phyloP scores from a whole-genome alignment of 2,329 filamentous ascomycete species.

The Microascus cirrosus region DNA sequence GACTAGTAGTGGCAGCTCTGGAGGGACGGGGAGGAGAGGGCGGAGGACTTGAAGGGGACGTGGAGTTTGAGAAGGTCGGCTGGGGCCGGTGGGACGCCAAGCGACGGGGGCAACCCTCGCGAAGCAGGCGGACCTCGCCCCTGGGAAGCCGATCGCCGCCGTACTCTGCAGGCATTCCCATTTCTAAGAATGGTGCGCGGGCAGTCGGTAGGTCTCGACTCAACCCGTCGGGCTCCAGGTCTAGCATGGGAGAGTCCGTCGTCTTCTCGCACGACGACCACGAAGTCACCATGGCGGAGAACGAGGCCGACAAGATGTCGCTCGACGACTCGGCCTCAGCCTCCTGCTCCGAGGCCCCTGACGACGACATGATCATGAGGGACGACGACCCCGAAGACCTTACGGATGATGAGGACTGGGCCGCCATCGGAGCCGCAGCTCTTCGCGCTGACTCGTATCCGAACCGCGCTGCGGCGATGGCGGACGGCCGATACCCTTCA shows the following conservation, averaged over 20 bases:
- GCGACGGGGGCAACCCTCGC: conserved; percentile 51
- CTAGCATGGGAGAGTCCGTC: conserved; percentile 59
- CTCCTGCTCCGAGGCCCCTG: conserved; percentile 65
- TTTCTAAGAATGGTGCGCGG: conserved; percentile 32
- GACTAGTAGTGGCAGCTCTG: conserved; percentile 83
- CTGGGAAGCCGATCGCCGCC: conserved; percentile 28
- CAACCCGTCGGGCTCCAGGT: conserved; percentile 30
- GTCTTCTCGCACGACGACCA: conserved; percentile 65
- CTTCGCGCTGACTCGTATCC: conserved; percentile 59
- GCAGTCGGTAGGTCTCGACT: conserved; percentile 35
- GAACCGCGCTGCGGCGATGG: conserved; percentile 36
- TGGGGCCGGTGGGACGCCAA: conserved; percentile 95
- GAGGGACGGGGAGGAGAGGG: conserved; percentile 61
- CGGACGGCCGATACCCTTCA: conserved; percentile 22
- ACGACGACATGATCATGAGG: conserved; percentile 52
- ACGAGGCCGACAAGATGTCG: conserved; percentile 94
- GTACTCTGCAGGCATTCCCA: conserved; percentile 44
- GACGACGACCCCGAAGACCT: conserved; percentile 73
- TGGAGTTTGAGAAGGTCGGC: conserved; percentile 88
- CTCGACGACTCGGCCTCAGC: conserved; percentile 58
- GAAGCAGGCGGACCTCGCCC: conserved; percentile 23
- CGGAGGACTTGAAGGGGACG: conserved; percentile 54
- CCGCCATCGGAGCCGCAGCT: conserved; percentile 74
- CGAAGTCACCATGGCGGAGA: conserved; percentile 59
- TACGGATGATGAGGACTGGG: conserved; percentile 96